Base-by-base conservation (phyloP, 1,284 basidiomycete genomes). In the Neonothopanus nambi region DNA sequence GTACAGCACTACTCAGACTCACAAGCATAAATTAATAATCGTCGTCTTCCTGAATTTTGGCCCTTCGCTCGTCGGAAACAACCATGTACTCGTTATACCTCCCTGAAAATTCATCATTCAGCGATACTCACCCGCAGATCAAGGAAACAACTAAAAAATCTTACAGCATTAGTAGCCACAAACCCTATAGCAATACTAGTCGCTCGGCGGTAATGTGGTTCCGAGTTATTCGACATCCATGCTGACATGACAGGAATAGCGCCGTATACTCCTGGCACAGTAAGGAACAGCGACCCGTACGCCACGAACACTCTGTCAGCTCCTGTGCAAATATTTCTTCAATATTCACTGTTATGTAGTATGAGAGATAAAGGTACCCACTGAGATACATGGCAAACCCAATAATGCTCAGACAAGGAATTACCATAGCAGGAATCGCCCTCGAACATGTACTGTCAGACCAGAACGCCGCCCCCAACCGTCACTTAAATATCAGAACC, bases 201-300 rank as follows among this genome's bases (percentile, higher is more conserved):
- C 7, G 74, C 73, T 21, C 76, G 69, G 30, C 72, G 65, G 58
- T 70, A 65, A 59, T 75, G 70, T 3, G 73, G 73, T 2, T 72
- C 67, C 26, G 74, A 71, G 61, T 80, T 80, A 61, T 78, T 78
- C 11, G 75, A 62, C 47, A 65, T 54, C 74, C 75, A 77, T 0
- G 75, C 60, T 51, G 30, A 68, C 11, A 51, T 46, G 21, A 67
- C 60, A 2, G 74, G 69, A 1, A 68, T 61, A 1, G 60, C 50
- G 13, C 65, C 59, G 50, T 73, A 74, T 15, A 61, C 55, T 6
- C 74, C 72, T 1, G 63, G 56, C 7, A 74, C 61, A 3, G 66
- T 67, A 42, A 76, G 57, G 57, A 69, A 76, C 9, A 76, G 61
- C 6, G 67, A 67, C 5, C 59, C 71, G 48, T 75, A 76, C 30